Percentiles rank a stretch among this genome's conserved stretches.
phyloP scores from a whole-genome alignment of 371 early-diverging fungal species.

The Syncephalastrum contaminatum region DNA sequence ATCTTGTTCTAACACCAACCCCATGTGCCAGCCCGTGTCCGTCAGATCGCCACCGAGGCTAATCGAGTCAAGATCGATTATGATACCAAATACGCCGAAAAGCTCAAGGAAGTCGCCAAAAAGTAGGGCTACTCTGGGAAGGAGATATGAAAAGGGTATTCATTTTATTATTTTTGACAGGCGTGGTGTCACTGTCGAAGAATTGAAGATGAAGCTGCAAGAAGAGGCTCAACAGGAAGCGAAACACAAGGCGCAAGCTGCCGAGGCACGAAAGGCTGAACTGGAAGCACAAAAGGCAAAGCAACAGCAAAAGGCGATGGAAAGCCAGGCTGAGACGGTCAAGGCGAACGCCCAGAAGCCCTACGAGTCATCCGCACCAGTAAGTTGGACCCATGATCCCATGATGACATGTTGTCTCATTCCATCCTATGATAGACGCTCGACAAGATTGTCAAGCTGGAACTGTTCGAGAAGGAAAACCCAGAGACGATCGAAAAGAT shows the following conservation, averaged over 20 bases:
- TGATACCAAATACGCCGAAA: constrained; percentile 72
- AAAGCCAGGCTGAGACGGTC: constrained; percentile 28
- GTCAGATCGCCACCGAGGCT: constrained; percentile 18
- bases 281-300: constrained; percentile 16
- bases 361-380: constrained; percentile 48
- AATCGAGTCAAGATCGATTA: constrained; percentile 39
- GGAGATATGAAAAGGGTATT: no score
- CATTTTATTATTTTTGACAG: constrained; percentile 16
- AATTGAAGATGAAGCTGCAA: constrained; percentile 48
- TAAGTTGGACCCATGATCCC: constrained; percentile 9
- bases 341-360: constrained; percentile 34
- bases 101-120: constrained; percentile 63
- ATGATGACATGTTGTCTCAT: not conserved
- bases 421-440: constrained; percentile 47
- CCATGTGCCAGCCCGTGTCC: constrained; percentile 5
- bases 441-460: constrained; percentile 79
- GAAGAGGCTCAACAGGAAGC: constrained; percentile 20
- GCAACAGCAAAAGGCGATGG: constrained; percentile 15
- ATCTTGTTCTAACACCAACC: no score
- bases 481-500: constrained; percentile 70
- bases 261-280: constrained; percentile 21
- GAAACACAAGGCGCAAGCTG: constrained; percentile 16
- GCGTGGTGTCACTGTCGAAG: constrained; percentile 48
- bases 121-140: constrained; percentile 48
- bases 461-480: constrained; percentile 61